A percentile compares a stretch with the other conserved stretches of the same genome.
phyloP scores from a whole-genome alignment of 75 land plant species.

The Pinus tabuliformis region DNA sequence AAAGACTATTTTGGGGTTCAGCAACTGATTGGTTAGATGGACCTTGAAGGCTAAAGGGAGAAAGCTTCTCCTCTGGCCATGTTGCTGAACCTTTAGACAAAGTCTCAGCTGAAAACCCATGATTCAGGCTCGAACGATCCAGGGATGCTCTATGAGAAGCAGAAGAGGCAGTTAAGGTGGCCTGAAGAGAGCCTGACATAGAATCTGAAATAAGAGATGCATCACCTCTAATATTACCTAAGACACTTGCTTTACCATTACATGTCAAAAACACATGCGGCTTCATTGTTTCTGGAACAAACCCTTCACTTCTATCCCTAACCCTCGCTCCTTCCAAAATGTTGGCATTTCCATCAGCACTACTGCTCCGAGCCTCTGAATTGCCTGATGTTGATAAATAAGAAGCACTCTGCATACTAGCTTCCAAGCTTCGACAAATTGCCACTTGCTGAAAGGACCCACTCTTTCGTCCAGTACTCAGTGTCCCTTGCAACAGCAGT shows the following conservation, averaged over 20 bases:
- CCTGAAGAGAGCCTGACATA: neutral
- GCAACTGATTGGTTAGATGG: constrained; percentile 9
- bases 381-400: neutral
- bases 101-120: neutral
- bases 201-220: neutral
- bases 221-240: neutral
- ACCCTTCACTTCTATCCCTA: neutral
- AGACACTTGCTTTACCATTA: neutral
- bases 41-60: constrained; percentile 19
- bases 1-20: neutral
- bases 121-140: constrained; percentile 4
- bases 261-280: neutral
- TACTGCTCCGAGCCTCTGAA: neutral
- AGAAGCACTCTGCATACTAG: neutral
- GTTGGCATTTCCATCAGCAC: neutral
- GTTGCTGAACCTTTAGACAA: constrained; percentile 40
- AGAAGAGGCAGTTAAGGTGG: constrained; percentile 1
- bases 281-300: neutral
- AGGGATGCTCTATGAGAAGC: neutral
- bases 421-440: neutral
- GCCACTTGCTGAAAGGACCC: neutral
- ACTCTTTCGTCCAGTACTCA: constrained; percentile 7
- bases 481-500: neutral
- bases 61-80: constrained; percentile 81
- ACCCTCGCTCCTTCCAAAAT: constrained; percentile 1